Evolutionary conservation across 2,329 filamentous ascomycete species (phyloP), one percentile per base, ranked within the genome.

Genomic region (Fusarium xylarioides): DNA sequence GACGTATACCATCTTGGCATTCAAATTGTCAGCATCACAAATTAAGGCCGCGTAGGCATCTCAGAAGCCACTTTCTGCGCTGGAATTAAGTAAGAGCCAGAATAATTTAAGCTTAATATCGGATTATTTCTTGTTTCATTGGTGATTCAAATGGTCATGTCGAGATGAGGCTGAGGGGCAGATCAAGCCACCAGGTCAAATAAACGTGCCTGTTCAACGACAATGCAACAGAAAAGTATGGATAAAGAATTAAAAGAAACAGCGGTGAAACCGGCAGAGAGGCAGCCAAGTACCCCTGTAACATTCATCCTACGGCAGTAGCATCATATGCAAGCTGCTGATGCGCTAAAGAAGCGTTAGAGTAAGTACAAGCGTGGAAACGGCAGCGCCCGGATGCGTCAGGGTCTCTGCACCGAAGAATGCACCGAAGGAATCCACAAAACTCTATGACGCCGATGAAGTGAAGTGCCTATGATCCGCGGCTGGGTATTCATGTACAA

Each of bases 1-100:
- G 66, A 70, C 68, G 68, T 70, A 66, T 30, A 21, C 38, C 21
- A 21, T 66, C 68, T 70, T 70, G 68, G 68, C 68, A 52, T 21
- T 30, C 4, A 11, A 44, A 46, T 40, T 64, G 66, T 69, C 57
- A 63, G 66, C 57, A 63, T 65, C 60, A 66, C 62, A 32, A 44
- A 52, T 32, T 6, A 38, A 40, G 54, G 32, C 55, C 55, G 55
- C 47, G 55, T 68, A 49, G 53, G 43, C n/a, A 35, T 26, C 12
- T 4, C n/a, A 18, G 3, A 63, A 63, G 49, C 66, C 46, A 42
- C 28, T 53, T 32, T 68, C 15, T 35, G 10, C 5, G 8, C 9
- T 50, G 26, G 62, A 50, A 68, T 55, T 55, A 30, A 30, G 18
- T 44, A n/a, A n/a, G n/a, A n/a, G 5, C 16, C 2, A 21, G 26